Evolutionary conservation across 169 alveolate genomes (phyloP).

Genomic region (Eimeria zaria): DNA sequence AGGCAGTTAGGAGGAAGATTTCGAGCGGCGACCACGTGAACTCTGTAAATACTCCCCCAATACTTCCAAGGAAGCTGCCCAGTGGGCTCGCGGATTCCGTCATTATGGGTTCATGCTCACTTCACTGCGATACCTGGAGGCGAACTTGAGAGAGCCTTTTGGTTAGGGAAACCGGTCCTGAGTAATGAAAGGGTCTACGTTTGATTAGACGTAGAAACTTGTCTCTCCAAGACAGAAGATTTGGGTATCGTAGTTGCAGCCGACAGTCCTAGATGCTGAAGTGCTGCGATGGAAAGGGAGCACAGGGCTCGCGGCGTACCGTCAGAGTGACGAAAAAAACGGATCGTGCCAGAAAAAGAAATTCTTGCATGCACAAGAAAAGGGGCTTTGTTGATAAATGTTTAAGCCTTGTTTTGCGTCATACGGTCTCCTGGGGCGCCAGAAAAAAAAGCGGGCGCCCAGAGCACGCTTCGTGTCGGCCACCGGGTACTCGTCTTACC

Average conservation of each 20-base stretch:
- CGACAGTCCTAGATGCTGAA: not conserved
- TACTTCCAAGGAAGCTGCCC: slow-evolving; percentile 67
- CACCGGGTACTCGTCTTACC: slow-evolving; percentile 1
- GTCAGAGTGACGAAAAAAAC: not conserved
- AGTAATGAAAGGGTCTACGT: not conserved
- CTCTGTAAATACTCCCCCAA: slow-evolving; percentile 47
- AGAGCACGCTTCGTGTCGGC: slow-evolving; percentile 1
- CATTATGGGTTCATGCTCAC: slow-evolving; percentile 70
- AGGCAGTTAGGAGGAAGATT: slow-evolving; percentile 8
- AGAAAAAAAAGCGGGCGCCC: slow-evolving; percentile 11
- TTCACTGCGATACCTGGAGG: slow-evolving; percentile 1
- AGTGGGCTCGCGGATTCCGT: slow-evolving; percentile 66
- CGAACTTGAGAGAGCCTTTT: not conserved
- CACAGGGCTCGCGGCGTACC: slow-evolving; percentile 32
- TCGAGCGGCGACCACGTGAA: slow-evolving; percentile 56
- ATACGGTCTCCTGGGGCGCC: slow-evolving; percentile 27
- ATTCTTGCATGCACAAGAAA: not conserved
- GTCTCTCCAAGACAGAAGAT: not conserved
- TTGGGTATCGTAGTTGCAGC: not conserved
- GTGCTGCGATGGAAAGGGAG: slow-evolving; percentile 47
- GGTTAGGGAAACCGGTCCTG: not conserved
- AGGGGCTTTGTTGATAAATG: not conserved
- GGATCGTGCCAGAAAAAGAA: not conserved
- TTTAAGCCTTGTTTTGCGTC: not conserved
- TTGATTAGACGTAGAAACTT: not conserved